phyloP scores from a whole-genome alignment of 306 rosid genomes.

The Lathyrus oleraceus region DNA sequence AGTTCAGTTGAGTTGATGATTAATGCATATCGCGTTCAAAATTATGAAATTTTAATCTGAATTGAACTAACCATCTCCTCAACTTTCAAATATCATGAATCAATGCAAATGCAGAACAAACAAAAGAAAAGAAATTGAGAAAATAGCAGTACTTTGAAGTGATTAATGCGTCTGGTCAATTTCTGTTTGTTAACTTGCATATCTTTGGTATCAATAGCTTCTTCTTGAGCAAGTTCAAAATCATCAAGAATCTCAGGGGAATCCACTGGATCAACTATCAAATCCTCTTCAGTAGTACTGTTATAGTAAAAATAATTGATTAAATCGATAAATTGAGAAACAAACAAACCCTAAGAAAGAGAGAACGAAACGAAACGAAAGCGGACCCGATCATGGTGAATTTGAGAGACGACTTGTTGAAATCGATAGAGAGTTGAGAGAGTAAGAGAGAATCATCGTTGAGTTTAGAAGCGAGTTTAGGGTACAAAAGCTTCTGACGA shows the following conservation, averaged over 20 bases:
- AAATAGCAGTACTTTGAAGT: slow-evolving; percentile 49
- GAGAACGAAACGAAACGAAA: background rate
- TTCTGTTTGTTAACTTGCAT: slow-evolving; percentile 71
- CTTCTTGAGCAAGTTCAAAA: slow-evolving; percentile 78
- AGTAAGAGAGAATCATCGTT: slow-evolving; percentile 79
- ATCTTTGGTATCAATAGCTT: slow-evolving; percentile 76
- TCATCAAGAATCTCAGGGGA: slow-evolving; percentile 82
- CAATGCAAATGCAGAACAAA: background rate
- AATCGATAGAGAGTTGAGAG: slow-evolving; percentile 65
- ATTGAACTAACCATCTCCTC: too few relatives aligned
- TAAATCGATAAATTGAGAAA: background rate
- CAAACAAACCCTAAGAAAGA: background rate
- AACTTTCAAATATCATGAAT: too few relatives aligned
- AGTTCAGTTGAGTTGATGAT: too few relatives aligned
- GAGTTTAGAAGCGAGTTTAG: slow-evolving; percentile 77
- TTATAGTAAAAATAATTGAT: background rate
- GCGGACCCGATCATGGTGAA: slow-evolving; percentile 85
- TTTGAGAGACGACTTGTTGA: slow-evolving; percentile 58
- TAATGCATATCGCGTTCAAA: too few relatives aligned
- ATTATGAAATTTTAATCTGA: too few relatives aligned
- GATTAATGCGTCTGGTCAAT: slow-evolving; percentile 61
- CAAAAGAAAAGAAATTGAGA: background rate
- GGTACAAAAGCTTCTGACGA: slow-evolving; percentile 93
- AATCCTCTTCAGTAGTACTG: slow-evolving; percentile 86
- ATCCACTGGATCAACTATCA: slow-evolving; percentile 72